phyloP scores from a whole-genome alignment of 306 rosid species.

The Benincasa hispida region DNA sequence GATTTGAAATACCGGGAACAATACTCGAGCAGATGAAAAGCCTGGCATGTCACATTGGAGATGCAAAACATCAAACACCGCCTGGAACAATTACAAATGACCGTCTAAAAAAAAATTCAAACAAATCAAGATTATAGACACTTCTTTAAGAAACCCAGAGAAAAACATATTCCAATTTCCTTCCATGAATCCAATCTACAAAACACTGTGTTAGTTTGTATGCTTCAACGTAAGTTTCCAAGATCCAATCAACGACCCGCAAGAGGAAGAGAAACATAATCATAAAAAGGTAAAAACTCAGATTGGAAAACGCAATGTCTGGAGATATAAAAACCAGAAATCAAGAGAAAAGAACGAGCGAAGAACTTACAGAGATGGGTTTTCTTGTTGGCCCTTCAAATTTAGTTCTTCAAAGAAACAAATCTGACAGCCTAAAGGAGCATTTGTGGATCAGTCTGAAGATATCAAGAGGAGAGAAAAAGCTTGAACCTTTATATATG shows the following conservation, averaged over 20 bases:
- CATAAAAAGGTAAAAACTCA: not conserved
- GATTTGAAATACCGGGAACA: not conserved
- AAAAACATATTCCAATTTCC: not conserved
- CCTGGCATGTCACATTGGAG: not conserved
- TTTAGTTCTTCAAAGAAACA: slow-evolving; percentile 6
- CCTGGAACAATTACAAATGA: not conserved
- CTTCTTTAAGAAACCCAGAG: not conserved
- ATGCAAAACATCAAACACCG: not conserved
- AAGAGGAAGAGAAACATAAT: not conserved
- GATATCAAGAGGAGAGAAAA: not conserved
- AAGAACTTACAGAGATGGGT: slow-evolving; percentile 21
- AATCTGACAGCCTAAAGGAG: slow-evolving; percentile 28
- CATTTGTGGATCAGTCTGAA: slow-evolving; percentile 4
- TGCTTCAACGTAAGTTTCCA: not conserved
- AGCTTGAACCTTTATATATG: slow-evolving; percentile 11
- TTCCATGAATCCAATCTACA: not conserved
- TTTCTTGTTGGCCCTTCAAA: not conserved
- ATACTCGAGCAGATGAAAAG: too few relatives aligned
- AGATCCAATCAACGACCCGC: not conserved
- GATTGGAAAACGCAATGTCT: not conserved
- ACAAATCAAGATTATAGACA: not conserved
- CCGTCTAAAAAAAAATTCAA: not conserved
- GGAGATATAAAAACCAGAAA: not conserved
- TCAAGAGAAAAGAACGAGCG: slow-evolving; percentile 3
- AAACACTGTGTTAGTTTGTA: not conserved